These are phyloP conservation scores for Debaryomycetaceae sp. DNA, from an alignment of 1,139 yeast genomes.

Conservation along the genomic window DNA sequence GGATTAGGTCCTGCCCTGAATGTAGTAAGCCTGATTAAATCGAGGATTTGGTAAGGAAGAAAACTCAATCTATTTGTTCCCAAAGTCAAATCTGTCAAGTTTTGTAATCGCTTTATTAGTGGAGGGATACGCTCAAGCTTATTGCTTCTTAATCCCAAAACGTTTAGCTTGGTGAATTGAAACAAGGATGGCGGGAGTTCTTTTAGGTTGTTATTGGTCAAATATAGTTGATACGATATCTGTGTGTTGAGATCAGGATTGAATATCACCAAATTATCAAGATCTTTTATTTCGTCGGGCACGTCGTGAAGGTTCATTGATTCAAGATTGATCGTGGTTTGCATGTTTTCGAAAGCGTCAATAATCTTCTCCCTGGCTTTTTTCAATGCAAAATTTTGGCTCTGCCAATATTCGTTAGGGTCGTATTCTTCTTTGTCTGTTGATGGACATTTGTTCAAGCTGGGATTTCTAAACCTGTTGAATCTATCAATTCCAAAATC, in stretches of 20 bases:
- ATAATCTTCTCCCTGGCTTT: constrained; percentile 34
- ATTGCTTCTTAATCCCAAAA: constrained; percentile 39
- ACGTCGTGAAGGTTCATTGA: constrained; percentile 35
- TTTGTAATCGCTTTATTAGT: constrained; percentile 26
- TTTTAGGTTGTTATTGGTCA: constrained; percentile 34
- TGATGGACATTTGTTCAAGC: constrained; percentile 26
- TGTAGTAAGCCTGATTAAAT: constrained; percentile 25
- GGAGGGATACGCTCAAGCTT: constrained; percentile 34
- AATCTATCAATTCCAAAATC: constrained; percentile 48
- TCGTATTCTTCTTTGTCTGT: constrained; percentile 20
- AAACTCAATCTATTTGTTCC: constrained; percentile 35
- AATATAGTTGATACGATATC: constrained; percentile 32
- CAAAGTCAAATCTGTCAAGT: constrained; percentile 37
- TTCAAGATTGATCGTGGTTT: constrained; percentile 33
- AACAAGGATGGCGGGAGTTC: constrained; percentile 36
- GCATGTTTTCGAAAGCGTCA: constrained; percentile 38
- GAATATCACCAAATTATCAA: constrained; percentile 41
- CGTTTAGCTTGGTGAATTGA: constrained; percentile 41
- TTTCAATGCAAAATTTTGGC: constrained; percentile 11
- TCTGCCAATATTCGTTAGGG: constrained; percentile 8
- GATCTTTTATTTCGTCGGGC: constrained; percentile 44
- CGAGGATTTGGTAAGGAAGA: constrained; percentile 35
- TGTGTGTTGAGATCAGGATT: constrained; percentile 20
- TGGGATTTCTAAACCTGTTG: constrained; percentile 35
- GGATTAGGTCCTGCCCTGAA: constrained; percentile 48